Conservation (phyloP, 768 basidiomycete genomes). For the Suillus spraguei region DNA sequence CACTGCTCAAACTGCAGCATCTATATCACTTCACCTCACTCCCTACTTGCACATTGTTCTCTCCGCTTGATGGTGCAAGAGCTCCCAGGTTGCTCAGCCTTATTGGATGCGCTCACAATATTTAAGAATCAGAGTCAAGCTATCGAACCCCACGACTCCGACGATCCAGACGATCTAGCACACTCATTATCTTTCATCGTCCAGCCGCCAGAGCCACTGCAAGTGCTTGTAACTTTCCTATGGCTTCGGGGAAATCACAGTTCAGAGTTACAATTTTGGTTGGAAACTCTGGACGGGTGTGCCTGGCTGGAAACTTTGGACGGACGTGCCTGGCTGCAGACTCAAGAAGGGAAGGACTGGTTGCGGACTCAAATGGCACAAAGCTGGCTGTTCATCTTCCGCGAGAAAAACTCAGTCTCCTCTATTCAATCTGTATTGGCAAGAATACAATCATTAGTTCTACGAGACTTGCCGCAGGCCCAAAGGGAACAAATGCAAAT, state of each 20-base stretch:
- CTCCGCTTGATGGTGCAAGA: not conserved
- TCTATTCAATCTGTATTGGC: not conserved
- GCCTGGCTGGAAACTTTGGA: not conserved
- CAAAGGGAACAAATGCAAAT: too few relatives aligned
- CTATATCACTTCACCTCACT: constrained; percentile 1
- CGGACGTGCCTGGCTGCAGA: not conserved
- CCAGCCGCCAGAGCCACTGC: not conserved
- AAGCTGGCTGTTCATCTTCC: not conserved
- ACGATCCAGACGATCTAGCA: too few relatives aligned
- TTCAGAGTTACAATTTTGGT: not conserved
- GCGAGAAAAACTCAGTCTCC: not conserved
- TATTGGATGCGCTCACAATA: not conserved
- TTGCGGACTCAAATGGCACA: not conserved
- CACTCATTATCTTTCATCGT: not conserved
- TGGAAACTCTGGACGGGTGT: not conserved
- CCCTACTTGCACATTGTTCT: not conserved
- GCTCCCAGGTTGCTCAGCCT: not conserved
- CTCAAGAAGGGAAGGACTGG: not conserved
- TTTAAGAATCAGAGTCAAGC: not conserved
- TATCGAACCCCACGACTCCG: not conserved
- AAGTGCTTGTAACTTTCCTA: not conserved
- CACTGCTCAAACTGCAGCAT: not conserved
- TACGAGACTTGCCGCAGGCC: too few relatives aligned
- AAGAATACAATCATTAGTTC: not conserved
- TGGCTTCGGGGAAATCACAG: not conserved